Evolutionary conservation across 768 basidiomycete species (phyloP).

Genomic region (Leccinum aurantiacum): DNA sequence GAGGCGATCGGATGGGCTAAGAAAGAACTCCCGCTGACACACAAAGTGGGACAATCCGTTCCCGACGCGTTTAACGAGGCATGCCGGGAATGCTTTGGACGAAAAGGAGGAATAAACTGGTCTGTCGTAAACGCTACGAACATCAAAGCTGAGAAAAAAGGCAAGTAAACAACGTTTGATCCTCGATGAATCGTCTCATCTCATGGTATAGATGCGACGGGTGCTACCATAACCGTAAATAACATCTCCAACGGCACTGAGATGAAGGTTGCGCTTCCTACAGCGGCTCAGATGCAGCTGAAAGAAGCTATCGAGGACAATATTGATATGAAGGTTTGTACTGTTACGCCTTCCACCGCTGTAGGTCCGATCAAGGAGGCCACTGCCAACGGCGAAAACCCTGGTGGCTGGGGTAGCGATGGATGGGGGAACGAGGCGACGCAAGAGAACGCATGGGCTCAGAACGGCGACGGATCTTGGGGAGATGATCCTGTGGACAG

Average conservation of each 20-base stretch:
- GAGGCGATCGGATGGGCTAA: constrained; percentile 41
- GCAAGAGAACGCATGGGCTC: constrained; percentile 12
- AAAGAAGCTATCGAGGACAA: constrained; percentile 33
- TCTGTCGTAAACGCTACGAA: constrained; percentile 11
- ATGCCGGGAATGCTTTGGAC: constrained; percentile 51
- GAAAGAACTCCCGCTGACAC: constrained; percentile 44
- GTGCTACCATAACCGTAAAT: constrained; percentile 14
- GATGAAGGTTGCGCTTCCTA: constrained; percentile 22
- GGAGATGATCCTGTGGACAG: constrained; percentile 7
- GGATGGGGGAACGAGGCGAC: constrained; percentile 13
- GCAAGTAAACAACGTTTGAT: neutral
- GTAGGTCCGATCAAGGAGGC: neutral
- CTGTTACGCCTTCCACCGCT: neutral
- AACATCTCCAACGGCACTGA: constrained; percentile 16
- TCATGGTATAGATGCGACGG: constrained; percentile 6
- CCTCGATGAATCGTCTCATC: constrained; percentile 10
- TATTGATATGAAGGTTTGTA: constrained; percentile 20
- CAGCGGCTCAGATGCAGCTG: constrained; percentile 21
- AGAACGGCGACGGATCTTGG: constrained; percentile 6
- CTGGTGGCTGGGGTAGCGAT: constrained; percentile 5
- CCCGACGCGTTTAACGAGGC: constrained; percentile 50
- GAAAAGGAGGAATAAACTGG: constrained; percentile 42
- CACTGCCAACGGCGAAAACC: neutral
- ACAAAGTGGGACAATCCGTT: constrained; percentile 38
- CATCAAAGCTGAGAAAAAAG: constrained; percentile 9